phyloP scores from a whole-genome alignment of 257 asterid genomes.

The Ocimum tenuiflorum region DNA sequence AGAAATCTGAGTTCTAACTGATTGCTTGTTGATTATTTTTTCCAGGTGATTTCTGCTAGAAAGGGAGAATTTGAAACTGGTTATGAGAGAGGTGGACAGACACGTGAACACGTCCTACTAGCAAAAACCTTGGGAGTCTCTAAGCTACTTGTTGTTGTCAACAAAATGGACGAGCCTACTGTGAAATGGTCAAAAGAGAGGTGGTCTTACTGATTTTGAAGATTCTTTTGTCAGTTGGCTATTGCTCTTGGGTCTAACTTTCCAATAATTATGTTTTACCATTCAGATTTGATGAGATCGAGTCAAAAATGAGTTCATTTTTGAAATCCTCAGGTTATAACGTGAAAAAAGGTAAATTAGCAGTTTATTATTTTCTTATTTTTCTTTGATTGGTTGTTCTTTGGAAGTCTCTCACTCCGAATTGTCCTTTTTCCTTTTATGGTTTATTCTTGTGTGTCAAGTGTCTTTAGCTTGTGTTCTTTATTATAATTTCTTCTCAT shows the following conservation, averaged over 20 bases:
- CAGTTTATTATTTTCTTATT: background rate
- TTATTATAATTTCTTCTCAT: background rate
- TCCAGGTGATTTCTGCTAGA: constrained; percentile 87
- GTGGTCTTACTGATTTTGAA: constrained; percentile 27
- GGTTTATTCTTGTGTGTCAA: background rate
- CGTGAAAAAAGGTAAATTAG: constrained; percentile 70
- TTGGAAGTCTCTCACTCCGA: constrained; percentile 2
- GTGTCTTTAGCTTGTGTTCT: background rate
- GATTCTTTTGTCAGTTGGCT: background rate
- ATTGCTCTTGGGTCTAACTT: constrained; percentile 2
- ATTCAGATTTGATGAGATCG: constrained; percentile 90
- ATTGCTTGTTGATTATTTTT: too few species aligned
- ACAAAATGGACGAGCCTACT: constrained; percentile 98
- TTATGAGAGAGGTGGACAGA: constrained; percentile 98
- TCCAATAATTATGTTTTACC: constrained; percentile 9
- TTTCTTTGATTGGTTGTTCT: background rate
- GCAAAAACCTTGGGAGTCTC: constrained; percentile 94
- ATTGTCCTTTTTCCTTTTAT: background rate
- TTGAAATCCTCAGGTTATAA: constrained; percentile 77
- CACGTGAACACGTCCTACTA: constrained; percentile 95
- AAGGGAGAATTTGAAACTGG: constrained; percentile 98
- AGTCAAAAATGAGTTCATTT: constrained; percentile 65
- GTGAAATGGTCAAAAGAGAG: constrained; percentile 95
- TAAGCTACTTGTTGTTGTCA: constrained; percentile 83
- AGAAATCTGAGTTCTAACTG: too few species aligned